Base-by-base conservation (phyloP, 2,329 filamentous ascomycete genomes). In the Sordariomycetes sp. region DNA sequence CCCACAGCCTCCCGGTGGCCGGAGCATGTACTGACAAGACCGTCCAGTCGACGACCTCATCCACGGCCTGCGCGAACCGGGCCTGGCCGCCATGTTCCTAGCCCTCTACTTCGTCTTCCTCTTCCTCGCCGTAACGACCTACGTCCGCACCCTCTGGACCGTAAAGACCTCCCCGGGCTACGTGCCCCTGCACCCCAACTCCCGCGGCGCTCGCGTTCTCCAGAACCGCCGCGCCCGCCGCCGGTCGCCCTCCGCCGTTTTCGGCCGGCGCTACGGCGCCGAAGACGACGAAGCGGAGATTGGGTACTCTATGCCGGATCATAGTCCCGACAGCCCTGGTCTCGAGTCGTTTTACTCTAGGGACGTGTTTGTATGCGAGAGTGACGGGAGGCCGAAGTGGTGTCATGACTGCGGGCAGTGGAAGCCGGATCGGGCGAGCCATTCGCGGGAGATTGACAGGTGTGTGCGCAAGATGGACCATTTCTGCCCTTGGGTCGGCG, bases 401-500 rank as follows among this genome's bases (percentile, higher is more conserved):
- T 99, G 92, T 71, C 85, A 84, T 3, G 80, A 82, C 56, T 99
- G 92, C 68, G 81, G 81, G 58, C 89, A 86, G 62, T 96, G 88
- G 82, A 97, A 96, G 69, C 84, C 87, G 0, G 92, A 96, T 65
- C 80, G 92, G 3, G 81, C 87, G 2, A 90, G 96, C 67, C 92
- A 97, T 69, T 95, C 87, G 65, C 85, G 85, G 56, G 89, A 95
- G 66, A 74, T 94, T 13, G 82, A 82, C 54, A 79, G 90, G 51
- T 97, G 92, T 65, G 87, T 95, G 24, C 74, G 80, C 48, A 94
- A 94, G 65, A 94, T 96, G 87, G 92, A 97, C 61, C 92, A 97
- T 66, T 94, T 91, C 65, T 99, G 94, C 65, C 94, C 92, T 0
- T 97, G 87, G 87, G 91, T 95, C n/a, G 92, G 92, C 3, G 94